Evolutionary conservation across 345 rosid genomes (phyloP).

Genomic region (Arabidopsis arenosa): DNA sequence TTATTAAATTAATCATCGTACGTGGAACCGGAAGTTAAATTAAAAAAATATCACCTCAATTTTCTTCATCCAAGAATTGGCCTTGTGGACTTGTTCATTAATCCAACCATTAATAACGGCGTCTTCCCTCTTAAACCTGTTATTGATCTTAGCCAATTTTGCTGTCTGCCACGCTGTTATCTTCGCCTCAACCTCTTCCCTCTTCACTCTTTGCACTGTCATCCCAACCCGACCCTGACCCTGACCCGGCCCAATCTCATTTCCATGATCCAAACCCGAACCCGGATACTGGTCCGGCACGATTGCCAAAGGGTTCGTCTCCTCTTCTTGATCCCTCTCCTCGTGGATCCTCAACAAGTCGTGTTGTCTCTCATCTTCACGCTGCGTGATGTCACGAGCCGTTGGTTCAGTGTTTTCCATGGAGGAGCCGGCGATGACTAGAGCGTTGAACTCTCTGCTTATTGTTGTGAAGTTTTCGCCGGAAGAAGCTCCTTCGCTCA

Average conservation of each 20-base stretch:
- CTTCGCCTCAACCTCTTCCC: slow-evolving; percentile 89
- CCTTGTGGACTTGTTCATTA: slow-evolving; percentile 72
- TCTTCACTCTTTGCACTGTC: slow-evolving; percentile 79
- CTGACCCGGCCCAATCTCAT: slow-evolving; percentile 32
- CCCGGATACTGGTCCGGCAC: slow-evolving; percentile 56
- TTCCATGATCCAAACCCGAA: slow-evolving; percentile 35
- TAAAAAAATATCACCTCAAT: slow-evolving; percentile 61
- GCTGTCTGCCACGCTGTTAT: slow-evolving; percentile 91
- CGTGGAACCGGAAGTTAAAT: neutral
- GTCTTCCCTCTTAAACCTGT: slow-evolving; percentile 89
- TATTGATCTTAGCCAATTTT: slow-evolving; percentile 77
- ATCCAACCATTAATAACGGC: slow-evolving; percentile 86
- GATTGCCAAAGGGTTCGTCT: slow-evolving; percentile 81
- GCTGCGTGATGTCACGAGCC: slow-evolving; percentile 20
- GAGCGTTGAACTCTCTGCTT: slow-evolving; percentile 91
- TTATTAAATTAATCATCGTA: neutral
- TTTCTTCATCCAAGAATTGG: slow-evolving; percentile 84
- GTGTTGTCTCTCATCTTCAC: slow-evolving; percentile 27
- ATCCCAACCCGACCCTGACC: slow-evolving; percentile 30
- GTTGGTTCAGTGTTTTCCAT: slow-evolving; percentile 36
- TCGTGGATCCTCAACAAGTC: slow-evolving; percentile 39
- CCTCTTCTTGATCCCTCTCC: slow-evolving; percentile 51
- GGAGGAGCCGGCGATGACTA: slow-evolving; percentile 82
- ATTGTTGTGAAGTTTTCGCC: slow-evolving; percentile 86
- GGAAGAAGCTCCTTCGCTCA: slow-evolving; percentile 46